phyloP scores from a whole-genome alignment of 345 rosid species.

The Ceriops tagal region DNA sequence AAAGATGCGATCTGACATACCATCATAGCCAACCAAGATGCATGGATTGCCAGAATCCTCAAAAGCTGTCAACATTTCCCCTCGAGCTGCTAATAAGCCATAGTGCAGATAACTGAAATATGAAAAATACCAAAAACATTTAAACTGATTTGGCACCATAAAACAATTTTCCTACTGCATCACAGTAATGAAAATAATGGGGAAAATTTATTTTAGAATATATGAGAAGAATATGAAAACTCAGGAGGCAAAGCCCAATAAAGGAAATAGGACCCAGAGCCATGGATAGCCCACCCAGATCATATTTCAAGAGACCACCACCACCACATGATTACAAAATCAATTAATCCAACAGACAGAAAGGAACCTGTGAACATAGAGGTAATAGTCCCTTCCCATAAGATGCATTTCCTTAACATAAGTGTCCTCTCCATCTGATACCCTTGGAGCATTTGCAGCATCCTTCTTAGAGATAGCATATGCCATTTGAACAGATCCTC shows the following conservation, averaged over 20 bases:
- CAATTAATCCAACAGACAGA: conserved; percentile 8
- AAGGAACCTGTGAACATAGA: conserved; percentile 82
- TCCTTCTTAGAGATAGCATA: conserved; percentile 76
- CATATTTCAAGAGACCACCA: no score
- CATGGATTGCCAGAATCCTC: conserved; percentile 64
- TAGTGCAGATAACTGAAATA: conserved; percentile 72
- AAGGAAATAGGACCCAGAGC: not conserved
- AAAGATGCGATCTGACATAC: conserved; percentile 32
- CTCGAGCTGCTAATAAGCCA: conserved; percentile 88
- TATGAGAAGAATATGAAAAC: not conserved
- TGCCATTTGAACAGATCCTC: conserved; percentile 95
- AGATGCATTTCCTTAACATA: conserved; percentile 66
- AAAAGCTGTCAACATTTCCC: conserved; percentile 62
- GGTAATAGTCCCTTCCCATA: conserved; percentile 64
- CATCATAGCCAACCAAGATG: conserved; percentile 63
- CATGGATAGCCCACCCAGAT: no score
- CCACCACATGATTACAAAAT: conserved; percentile 1
- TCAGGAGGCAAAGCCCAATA: not conserved
- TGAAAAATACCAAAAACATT: conserved; percentile 14
- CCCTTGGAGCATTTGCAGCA: conserved; percentile 60
- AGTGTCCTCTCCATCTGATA: conserved; percentile 57
- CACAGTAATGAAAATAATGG: no score
- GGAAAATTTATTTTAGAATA: not conserved
- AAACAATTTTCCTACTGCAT: no score
- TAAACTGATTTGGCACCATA: not conserved